These are phyloP conservation scores for Oryza officinalis DNA, from an alignment of 176 grass and related monocot genomes.

Conservation along the genomic window DNA sequence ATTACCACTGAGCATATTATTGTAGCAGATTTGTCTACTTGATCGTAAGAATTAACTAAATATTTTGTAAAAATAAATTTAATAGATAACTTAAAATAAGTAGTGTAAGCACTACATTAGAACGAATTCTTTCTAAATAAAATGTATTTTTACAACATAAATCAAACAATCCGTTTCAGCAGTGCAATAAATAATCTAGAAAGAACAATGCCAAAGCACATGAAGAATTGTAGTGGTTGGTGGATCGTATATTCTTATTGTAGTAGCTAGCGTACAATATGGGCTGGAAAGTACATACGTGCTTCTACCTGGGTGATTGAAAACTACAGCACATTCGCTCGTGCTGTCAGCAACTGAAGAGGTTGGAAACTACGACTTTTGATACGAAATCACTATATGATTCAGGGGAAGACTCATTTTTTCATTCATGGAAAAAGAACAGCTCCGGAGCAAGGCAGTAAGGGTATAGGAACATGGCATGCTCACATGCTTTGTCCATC, in stretches of 20 bases:
- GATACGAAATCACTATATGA: not conserved
- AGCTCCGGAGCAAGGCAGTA: not conserved
- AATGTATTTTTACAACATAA: no score
- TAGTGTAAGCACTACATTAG: no score
- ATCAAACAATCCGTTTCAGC: no score
- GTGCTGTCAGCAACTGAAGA: slow-evolving; percentile 17
- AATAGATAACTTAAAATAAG: no score
- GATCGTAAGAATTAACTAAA: no score
- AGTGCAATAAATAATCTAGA: no score
- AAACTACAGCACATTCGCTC: not conserved
- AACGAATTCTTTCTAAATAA: no score
- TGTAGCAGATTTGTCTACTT: no score
- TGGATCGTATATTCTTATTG: not conserved
- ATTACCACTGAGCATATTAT: no score
- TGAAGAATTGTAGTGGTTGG: not conserved
- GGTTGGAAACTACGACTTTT: not conserved
- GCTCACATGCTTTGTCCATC: not conserved
- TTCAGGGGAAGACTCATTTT: not conserved
- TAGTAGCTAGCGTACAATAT: not conserved
- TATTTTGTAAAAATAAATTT: no score
- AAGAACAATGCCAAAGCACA: not conserved
- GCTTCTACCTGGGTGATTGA: slow-evolving; percentile 12
- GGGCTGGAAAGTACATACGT: not conserved
- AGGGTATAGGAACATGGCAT: not conserved
- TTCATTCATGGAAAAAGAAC: not conserved